These are phyloP conservation scores for Pleurotus ostreatus DNA, from an alignment of 768 basidiomycete genomes.

Conservation along the genomic window DNA sequence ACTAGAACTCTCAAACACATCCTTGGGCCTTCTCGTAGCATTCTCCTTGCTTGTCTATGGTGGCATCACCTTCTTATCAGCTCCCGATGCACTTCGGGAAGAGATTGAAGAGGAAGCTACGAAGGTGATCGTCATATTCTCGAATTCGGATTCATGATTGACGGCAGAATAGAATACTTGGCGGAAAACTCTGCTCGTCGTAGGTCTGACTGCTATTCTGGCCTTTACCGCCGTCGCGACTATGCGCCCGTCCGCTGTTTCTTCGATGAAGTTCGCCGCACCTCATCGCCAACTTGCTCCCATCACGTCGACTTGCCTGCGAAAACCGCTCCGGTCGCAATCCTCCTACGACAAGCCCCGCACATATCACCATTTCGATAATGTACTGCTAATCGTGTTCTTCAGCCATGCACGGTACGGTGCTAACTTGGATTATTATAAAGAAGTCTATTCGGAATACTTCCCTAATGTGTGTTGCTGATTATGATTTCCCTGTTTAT, in stretches of 20 bases:
- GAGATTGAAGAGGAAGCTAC: background rate
- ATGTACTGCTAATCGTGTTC: slow-evolving; percentile 43
- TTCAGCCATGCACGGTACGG: slow-evolving; percentile 47
- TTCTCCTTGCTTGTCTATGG: background rate
- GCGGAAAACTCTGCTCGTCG: background rate
- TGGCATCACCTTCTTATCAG: background rate
- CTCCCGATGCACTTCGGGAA: background rate
- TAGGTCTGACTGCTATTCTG: background rate
- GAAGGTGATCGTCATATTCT: background rate
- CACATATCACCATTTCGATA: slow-evolving; percentile 28
- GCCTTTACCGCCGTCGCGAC: background rate
- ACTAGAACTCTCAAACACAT: background rate
- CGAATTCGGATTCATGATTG: background rate
- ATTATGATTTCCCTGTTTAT: no score
- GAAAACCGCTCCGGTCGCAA: background rate
- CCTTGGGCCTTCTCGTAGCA: background rate
- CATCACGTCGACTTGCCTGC: background rate
- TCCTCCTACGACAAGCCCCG: background rate
- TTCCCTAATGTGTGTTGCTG: slow-evolving; percentile 41
- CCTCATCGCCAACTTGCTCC: background rate
- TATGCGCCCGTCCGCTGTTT: background rate
- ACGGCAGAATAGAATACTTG: background rate
- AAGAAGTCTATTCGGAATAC: slow-evolving; percentile 40
- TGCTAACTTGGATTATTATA: slow-evolving; percentile 41
- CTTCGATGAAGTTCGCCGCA: background rate